Evolutionary conservation across 2,329 filamentous ascomycete species (phyloP), one percentile per base, ranked within the genome.

Genomic region (Ophiocordyceps camponoti-leonardi): DNA sequence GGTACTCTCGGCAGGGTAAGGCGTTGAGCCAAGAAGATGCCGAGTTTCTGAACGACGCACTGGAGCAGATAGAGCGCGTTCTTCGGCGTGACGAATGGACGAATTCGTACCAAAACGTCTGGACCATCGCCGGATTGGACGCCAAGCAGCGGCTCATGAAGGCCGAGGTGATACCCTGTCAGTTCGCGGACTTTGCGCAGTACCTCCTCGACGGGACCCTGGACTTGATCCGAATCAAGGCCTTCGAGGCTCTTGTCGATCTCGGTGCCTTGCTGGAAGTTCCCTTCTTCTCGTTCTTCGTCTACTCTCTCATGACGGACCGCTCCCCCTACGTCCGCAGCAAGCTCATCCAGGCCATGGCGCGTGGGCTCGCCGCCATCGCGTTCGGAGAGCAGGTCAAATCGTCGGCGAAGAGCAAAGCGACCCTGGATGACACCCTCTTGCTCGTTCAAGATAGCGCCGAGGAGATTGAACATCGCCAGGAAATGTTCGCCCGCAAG

Each of bases 81-180:
- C 70, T 79, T 43, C 69, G 79, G 20, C 78, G 79, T 62, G 79
- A 83, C 54, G 77, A 82, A 55, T 83, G 79, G 71, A 75, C 75
- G 16, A 67, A 73, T 48, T 81, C 78, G 3, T 81, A 79, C 54
- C 77, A 81, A 48, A 83, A 83, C 49, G 69, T 79, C 46, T 78
- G 76, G 68, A 80, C 79, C 18, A 68, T 71, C 49, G 73, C 79
- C 18, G 74, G 74, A 4, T 60, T 82, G 41, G 71, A 78, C 46
- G 79, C 78, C 46, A 75, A 79, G 54, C 68, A 71, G 54, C 66
- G 64, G 39, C 61, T 82, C 44, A 81, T 81, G 77, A 79, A 79
- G 60, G 73, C 73, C 4, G 69, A 72, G 16, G 69, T 81, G 16
- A 78, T 81, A 31, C 68, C 71, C 1, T 57, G 63, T 30, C 65